A percentile compares a stretch with the other conserved stretches of the same genome.
Conservation (phyloP, 2,329 filamentous ascomycete species). For the Sarocladium kiliense region DNA sequence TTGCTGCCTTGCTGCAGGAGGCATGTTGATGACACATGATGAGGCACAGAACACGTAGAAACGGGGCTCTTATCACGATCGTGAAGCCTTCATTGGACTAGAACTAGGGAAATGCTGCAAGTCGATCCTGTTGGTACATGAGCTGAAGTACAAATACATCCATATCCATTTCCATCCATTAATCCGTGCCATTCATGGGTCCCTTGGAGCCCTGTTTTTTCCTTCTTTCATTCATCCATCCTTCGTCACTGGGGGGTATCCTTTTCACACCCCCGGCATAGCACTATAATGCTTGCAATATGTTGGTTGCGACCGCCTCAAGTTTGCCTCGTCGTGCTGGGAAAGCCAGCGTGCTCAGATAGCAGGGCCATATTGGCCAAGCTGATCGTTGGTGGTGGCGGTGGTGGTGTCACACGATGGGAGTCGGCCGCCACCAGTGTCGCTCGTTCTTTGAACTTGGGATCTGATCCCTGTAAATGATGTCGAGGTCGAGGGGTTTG, state of each 20-base stretch:
- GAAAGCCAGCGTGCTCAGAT: not conserved
- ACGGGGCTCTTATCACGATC: not conserved
- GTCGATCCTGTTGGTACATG: not conserved
- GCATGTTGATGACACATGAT: not conserved
- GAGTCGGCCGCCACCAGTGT: not conserved
- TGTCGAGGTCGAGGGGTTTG: not conserved
- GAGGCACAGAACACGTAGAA: not conserved
- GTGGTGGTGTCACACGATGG: not conserved
- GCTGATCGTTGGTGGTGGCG: not conserved
- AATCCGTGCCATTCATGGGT: slow-evolving; percentile 6
- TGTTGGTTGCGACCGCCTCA: not conserved
- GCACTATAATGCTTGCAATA: not conserved
- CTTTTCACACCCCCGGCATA: not conserved
- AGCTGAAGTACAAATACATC: slow-evolving; percentile 1
- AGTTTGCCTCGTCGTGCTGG: not conserved
- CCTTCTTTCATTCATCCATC: not conserved
- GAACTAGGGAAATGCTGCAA: not conserved
- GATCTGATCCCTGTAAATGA: not conserved
- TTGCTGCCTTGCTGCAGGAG: not conserved
- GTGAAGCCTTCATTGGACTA: not conserved
- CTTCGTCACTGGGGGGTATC: not conserved
- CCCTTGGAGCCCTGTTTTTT: not conserved
- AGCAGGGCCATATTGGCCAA: not conserved
- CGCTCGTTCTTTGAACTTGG: not conserved
- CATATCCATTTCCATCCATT: not conserved